phyloP scores from a whole-genome alignment of 129 eudicot genomes.

The Flaveria linearis region DNA sequence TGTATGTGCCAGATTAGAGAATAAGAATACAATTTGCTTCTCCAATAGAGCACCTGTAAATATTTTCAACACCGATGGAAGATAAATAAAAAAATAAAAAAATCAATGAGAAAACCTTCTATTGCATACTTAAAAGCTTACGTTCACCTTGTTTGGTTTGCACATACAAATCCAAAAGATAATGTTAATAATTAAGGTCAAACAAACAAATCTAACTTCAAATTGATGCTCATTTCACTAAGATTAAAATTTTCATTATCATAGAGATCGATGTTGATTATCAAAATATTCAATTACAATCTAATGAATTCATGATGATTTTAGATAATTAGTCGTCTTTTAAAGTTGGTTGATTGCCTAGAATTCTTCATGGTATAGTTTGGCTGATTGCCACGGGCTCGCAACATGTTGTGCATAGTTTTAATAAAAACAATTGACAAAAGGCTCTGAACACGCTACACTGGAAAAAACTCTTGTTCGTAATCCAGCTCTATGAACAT shows the following conservation, averaged over 20 bases:
- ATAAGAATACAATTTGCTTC: too few relatives aligned
- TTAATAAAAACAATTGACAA: conserved; percentile 66
- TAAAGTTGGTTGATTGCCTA: conserved; percentile 45
- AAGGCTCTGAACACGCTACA: conserved; percentile 79
- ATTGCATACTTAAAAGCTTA: too few relatives aligned
- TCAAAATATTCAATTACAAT: background rate
- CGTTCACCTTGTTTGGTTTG: conserved; percentile 54
- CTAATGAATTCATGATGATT: background rate
- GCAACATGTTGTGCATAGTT: conserved; percentile 68
- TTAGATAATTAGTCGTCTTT: background rate
- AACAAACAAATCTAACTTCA: background rate
- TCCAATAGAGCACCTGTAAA: too few relatives aligned
- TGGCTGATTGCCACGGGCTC: conserved; percentile 76
- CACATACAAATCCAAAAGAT: conserved; percentile 6
- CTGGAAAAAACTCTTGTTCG: conserved; percentile 45
- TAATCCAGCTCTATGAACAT: conserved; percentile 41
- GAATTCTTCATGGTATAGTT: conserved; percentile 53
- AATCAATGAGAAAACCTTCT: too few relatives aligned
- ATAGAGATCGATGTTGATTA: background rate
- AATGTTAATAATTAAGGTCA: conserved; percentile 21
- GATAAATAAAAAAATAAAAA: too few relatives aligned
- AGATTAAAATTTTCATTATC: background rate
- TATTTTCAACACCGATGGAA: too few relatives aligned
- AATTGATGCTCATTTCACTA: background rate
- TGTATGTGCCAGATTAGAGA: too few relatives aligned